phyloP scores from a whole-genome alignment of 192 early-diverging fungal species.

The Dissophora globulifera region DNA sequence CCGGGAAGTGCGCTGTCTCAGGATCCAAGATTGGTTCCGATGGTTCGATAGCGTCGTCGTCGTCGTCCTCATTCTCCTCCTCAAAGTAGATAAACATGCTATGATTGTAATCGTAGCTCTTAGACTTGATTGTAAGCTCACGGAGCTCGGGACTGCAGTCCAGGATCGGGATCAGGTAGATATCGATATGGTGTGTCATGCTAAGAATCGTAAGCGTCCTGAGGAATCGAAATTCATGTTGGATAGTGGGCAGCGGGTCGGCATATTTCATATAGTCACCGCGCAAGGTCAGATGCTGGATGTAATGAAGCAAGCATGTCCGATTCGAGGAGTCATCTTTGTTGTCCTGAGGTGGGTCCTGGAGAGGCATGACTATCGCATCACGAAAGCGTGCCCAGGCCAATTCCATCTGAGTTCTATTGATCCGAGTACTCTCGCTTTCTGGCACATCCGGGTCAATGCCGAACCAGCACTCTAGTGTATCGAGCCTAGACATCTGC shows the following conservation, averaged over 20 bases:
- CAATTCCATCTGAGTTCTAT: neutral
- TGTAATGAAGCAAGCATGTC: neutral
- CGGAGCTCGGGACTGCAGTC: neutral
- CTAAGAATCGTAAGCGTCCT: too few species aligned
- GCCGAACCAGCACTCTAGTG: slow-evolving; percentile 18
- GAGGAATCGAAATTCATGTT: neutral
- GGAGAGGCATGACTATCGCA: neutral
- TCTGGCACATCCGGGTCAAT: neutral
- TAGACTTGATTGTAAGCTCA: neutral
- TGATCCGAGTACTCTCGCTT: neutral
- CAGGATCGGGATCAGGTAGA: neutral
- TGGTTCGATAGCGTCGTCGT: neutral
- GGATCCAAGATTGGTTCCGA: neutral
- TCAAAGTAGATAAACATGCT: neutral
- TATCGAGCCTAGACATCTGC: slow-evolving; percentile 8
- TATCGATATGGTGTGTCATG: too few species aligned
- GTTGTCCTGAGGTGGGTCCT: neutral
- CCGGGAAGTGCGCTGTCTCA: slow-evolving; percentile 24
- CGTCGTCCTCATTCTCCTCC: too few species aligned
- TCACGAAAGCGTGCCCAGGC: neutral
- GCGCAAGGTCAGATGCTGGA: neutral
- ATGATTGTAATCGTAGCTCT: neutral
- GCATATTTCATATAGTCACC: too few species aligned
- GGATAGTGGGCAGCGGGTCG: too few species aligned
- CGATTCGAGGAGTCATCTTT: neutral